phyloP scores from a whole-genome alignment of 2,329 filamentous ascomycete species.

The Paracoccidioides brasiliensis region DNA sequence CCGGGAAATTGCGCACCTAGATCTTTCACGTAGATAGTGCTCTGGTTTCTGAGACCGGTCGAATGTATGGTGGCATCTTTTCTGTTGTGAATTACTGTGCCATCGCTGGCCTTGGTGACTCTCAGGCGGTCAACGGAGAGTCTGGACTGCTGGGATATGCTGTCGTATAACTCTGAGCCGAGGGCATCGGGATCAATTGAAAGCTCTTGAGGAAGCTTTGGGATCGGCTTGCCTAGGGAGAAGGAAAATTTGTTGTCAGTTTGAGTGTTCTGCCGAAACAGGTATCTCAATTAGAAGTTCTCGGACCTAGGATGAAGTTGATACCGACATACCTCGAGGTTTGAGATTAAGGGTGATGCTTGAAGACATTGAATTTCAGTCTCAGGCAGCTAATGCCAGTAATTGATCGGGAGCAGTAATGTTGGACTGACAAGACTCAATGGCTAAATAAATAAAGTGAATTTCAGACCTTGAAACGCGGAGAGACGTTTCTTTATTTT shows the following conservation, averaged over 20 bases:
- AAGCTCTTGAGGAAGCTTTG: constrained; percentile 44
- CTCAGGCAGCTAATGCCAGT: background rate
- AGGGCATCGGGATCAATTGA: constrained; percentile 39
- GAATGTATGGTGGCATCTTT: constrained; percentile 40
- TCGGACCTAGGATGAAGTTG: background rate
- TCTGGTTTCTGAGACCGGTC: constrained; percentile 45
- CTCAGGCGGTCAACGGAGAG: constrained; percentile 48
- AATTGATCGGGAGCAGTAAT: background rate
- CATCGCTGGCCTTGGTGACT: constrained; percentile 52
- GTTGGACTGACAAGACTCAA: background rate
- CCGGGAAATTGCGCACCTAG: constrained; percentile 53
- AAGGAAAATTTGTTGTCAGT: background rate
- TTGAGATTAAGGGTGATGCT: constrained; percentile 9
- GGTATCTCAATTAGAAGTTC: background rate
- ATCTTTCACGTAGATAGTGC: constrained; percentile 74
- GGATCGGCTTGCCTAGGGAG: constrained; percentile 47
- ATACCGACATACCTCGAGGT: constrained; percentile 7
- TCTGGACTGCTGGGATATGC: constrained; percentile 41
- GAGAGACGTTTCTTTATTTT: too few species aligned
- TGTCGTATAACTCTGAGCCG: constrained; percentile 43
- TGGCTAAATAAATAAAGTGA: too few species aligned
- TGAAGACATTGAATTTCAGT: constrained; percentile 5
- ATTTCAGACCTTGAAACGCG: too few species aligned
- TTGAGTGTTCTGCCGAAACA: background rate
- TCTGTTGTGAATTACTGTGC: constrained; percentile 43